Conservation (phyloP, 2,329 filamentous ascomycete genomes). For the Corynespora cassiicola region DNA sequence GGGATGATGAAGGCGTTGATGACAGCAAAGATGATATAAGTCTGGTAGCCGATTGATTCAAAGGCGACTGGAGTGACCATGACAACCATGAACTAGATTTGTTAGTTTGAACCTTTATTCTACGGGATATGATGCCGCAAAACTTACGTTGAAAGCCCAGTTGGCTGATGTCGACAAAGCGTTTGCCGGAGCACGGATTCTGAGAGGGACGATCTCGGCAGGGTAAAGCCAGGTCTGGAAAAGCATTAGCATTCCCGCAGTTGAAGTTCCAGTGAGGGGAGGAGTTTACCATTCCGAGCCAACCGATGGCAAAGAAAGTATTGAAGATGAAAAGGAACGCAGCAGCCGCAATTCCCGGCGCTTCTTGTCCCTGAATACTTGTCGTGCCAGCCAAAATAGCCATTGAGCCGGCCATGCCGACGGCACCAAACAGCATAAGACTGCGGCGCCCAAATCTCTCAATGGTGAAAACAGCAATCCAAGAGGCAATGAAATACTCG, state of each 20-base stretch:
- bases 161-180: constrained; percentile 44
- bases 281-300: constrained; percentile 63
- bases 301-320: constrained; percentile 67
- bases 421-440: constrained; percentile 70
- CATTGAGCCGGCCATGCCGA: constrained; percentile 53
- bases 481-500: constrained; percentile 65
- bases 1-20: constrained; percentile 60
- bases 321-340: constrained; percentile 73
- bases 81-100: constrained; percentile 63
- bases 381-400: constrained; percentile 52
- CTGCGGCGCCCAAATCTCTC: constrained; percentile 71
- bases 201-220: constrained; percentile 74
- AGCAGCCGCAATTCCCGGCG: constrained; percentile 53
- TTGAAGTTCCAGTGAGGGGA: too few relatives aligned
- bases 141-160: constrained; percentile 41
- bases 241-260: too few relatives aligned
- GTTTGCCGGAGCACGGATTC: constrained; percentile 74
- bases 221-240: constrained; percentile 65
- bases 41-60: constrained; percentile 55
- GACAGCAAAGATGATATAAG: constrained; percentile 59
- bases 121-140: constrained; percentile 32
- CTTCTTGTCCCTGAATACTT: constrained; percentile 56
- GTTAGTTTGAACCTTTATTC: constrained; percentile 50
- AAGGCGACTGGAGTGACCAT: constrained; percentile 67
- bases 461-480: constrained; percentile 71